Evolutionary conservation across 768 basidiomycete genomes (phyloP).

Genomic region (Obba rivulosa): DNA sequence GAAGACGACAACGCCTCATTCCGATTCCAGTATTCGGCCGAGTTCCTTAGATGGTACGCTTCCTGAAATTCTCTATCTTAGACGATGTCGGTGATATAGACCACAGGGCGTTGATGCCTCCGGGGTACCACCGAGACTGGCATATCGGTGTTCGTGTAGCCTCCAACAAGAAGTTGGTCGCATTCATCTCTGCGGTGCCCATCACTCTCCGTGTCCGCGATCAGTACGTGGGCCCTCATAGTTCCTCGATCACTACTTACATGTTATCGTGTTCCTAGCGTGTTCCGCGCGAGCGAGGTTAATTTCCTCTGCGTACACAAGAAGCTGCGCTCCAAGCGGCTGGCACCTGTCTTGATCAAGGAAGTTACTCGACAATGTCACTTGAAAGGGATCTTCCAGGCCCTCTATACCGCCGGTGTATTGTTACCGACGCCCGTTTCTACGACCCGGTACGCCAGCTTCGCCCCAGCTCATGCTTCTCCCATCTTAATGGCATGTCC

Average conservation of each 20-base stretch:
- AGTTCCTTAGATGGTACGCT: slow-evolving; percentile 87
- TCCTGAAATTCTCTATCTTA: background rate
- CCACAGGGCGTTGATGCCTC: slow-evolving; percentile 86
- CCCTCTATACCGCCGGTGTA: slow-evolving; percentile 93
- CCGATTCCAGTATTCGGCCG: slow-evolving; percentile 92
- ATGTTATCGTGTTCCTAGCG: slow-evolving; percentile 34
- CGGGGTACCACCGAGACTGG: slow-evolving; percentile 92
- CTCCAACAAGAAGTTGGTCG: slow-evolving; percentile 89
- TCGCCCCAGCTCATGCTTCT: background rate
- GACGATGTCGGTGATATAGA: background rate
- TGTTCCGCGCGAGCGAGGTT: slow-evolving; percentile 78
- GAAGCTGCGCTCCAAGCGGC: slow-evolving; percentile 90
- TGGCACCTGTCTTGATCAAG: slow-evolving; percentile 95
- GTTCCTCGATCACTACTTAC: background rate
- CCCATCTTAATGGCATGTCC: no score
- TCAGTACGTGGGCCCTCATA: slow-evolving; percentile 47
- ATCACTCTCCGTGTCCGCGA: slow-evolving; percentile 78
- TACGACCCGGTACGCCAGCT: slow-evolving; percentile 60
- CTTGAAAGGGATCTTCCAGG: slow-evolving; percentile 89
- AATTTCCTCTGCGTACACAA: slow-evolving; percentile 98
- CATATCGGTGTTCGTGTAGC: slow-evolving; percentile 91
- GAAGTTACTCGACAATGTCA: slow-evolving; percentile 93
- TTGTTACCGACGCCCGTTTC: slow-evolving; percentile 92
- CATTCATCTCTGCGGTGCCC: slow-evolving; percentile 93
- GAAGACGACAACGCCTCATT: slow-evolving; percentile 96